A percentile compares a stretch with the other conserved stretches of the same genome.
phyloP scores from a whole-genome alignment of 306 rosid species.

The Spatholobus suberectus region DNA sequence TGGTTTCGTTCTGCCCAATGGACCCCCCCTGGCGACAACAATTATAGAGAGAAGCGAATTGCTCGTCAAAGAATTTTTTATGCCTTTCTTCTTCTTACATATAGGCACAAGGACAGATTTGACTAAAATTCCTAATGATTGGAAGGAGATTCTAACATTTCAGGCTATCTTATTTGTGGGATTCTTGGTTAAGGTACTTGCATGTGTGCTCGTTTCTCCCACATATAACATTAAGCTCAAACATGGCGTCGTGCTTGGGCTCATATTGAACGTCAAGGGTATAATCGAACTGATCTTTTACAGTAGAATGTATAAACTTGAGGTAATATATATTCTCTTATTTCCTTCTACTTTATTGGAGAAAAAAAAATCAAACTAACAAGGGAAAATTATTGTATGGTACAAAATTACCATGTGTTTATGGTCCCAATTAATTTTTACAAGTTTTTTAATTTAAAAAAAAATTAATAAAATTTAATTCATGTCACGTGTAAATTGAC shows the following conservation, averaged over 20 bases:
- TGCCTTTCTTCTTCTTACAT: conserved; percentile 31
- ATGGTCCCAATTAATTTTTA: no score
- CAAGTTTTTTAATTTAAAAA: no score
- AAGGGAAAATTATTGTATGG: no score
- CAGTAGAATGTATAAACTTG: background rate
- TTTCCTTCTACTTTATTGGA: background rate
- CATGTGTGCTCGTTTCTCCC: conserved; percentile 31
- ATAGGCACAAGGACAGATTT: conserved; percentile 15
- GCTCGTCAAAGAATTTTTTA: conserved; percentile 10
- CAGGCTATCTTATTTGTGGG: conserved; percentile 27
- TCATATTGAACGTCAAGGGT: conserved; percentile 58
- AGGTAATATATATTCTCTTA: conserved; percentile 26
- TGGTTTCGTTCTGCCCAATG: conserved; percentile 48
- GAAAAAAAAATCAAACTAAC: no score
- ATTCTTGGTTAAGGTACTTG: conserved; percentile 37
- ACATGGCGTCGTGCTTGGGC: conserved; percentile 55
- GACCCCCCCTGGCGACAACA: conserved; percentile 50
- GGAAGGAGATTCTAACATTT: background rate
- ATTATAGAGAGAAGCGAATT: conserved; percentile 33
- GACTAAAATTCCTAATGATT: background rate
- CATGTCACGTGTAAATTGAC: no score
- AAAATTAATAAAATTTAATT: no score
- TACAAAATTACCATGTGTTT: no score
- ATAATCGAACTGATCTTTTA: conserved; percentile 42
- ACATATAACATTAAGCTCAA: conserved; percentile 45